Evolutionary conservation across 768 basidiomycete species (phyloP).

Genomic region (Cytidiella melzeri): DNA sequence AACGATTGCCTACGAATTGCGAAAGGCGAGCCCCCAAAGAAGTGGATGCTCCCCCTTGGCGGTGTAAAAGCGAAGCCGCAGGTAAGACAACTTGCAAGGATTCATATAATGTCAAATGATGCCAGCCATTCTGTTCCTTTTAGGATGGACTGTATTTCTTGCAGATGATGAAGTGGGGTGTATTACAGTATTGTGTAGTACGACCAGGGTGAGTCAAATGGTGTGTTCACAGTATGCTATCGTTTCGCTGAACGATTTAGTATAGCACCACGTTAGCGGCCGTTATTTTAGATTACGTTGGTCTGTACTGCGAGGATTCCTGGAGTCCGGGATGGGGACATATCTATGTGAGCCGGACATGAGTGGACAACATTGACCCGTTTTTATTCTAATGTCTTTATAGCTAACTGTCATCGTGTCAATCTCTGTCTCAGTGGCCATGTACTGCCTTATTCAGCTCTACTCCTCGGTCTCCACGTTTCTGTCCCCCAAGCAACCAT

Average conservation of each 20-base stretch:
- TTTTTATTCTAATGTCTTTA: background rate
- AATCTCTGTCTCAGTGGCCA: conserved; percentile 66
- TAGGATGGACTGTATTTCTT: conserved; percentile 65
- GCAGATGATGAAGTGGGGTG: conserved; percentile 72
- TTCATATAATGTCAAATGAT: conserved; percentile 1
- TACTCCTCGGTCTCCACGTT: conserved; percentile 51
- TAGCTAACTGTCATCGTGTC: conserved; percentile 59
- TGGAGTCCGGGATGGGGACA: conserved; percentile 68
- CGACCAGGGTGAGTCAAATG: conserved; percentile 48
- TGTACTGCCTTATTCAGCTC: conserved; percentile 74
- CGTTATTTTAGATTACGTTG: conserved; percentile 54
- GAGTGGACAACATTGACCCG: background rate
- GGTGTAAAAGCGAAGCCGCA: conserved; percentile 57
- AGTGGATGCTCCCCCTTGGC: conserved; percentile 69
- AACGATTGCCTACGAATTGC: conserved; percentile 39
- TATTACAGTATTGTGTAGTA: conserved; percentile 67
- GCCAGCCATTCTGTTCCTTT: conserved; percentile 6
- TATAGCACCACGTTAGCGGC: conserved; percentile 52
- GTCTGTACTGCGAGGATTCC: conserved; percentile 68
- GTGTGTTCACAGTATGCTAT: too few species aligned
- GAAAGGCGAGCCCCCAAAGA: conserved; percentile 39
- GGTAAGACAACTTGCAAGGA: conserved; percentile 27
- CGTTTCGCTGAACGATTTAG: too few species aligned
- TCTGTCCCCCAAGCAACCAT: conserved; percentile 52
- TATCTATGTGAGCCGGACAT: conserved; percentile 43